Evolutionary conservation across 306 rosid genomes (phyloP).

Genomic region (Castanospermum australe): DNA sequence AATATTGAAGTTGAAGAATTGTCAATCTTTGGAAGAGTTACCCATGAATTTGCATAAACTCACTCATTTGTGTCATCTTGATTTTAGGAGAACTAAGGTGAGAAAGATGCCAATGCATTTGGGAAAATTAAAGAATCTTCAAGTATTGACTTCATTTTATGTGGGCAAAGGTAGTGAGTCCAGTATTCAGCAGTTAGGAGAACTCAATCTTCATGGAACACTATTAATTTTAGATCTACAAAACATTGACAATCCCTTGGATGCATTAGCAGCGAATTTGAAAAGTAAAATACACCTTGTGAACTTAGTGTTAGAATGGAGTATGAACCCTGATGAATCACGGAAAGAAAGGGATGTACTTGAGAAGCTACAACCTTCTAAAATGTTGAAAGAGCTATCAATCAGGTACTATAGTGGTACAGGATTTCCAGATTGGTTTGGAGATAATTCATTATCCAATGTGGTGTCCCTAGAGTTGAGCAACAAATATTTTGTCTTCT

Average conservation of each 20-base stretch:
- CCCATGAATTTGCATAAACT: background rate
- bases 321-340: background rate
- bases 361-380: conserved; percentile 1
- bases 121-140: background rate
- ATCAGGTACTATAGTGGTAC: background rate
- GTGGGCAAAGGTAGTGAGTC: background rate
- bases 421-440: conserved; percentile 7
- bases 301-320: background rate
- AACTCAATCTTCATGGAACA: background rate
- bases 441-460: background rate
- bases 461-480: background rate
- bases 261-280: background rate
- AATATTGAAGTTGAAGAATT: background rate
- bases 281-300: background rate
- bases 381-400: background rate
- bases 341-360: background rate
- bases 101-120: background rate
- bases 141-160: background rate
- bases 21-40: background rate
- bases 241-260: background rate
- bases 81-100: background rate
- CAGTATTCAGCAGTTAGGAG: background rate
- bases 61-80: background rate
- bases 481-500: background rate
- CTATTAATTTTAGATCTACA: conserved; percentile 4